phyloP scores from a whole-genome alignment of 352 stramenopile genomes.

The Phytophthora gonapodyides region DNA sequence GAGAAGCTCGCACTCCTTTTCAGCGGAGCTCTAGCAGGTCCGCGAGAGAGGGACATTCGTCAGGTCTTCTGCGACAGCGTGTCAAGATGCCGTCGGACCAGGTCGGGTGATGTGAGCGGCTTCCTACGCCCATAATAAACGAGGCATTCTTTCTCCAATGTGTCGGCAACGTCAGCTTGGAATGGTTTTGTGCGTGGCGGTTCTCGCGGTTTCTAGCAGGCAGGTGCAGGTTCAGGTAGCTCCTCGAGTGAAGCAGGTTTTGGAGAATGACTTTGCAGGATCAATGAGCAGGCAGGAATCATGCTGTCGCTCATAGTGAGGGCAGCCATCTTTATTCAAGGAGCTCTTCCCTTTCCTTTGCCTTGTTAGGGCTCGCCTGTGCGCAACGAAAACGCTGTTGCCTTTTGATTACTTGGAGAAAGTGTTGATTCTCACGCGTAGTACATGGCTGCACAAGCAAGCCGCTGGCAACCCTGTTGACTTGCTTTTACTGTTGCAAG shows the following conservation, averaged over 20 bases:
- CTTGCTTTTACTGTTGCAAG: no score
- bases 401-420: no score
- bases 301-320: no score
- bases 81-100: constrained; percentile 9
- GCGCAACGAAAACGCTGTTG: no score
- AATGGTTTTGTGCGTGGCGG: constrained; percentile 7
- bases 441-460: no score
- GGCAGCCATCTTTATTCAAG: no score
- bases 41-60: constrained; percentile 1
- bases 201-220: neutral
- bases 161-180: constrained; percentile 27
- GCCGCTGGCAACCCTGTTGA: no score
- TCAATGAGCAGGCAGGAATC: no score
- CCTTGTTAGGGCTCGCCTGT: no score
- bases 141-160: constrained; percentile 55
- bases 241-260: neutral
- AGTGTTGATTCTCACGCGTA: no score
- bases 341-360: no score
- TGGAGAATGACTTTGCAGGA: no score
- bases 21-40: constrained; percentile 2
- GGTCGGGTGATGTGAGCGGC: constrained; percentile 8
- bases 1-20: constrained; percentile 7
- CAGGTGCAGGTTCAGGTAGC: constrained; percentile 5
- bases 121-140: constrained; percentile 44
- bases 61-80: constrained; percentile 3